These are phyloP conservation scores for Globisporangium okanoganense DNA, from an alignment of 352 stramenopile genomes.

Conservation along the genomic window DNA sequence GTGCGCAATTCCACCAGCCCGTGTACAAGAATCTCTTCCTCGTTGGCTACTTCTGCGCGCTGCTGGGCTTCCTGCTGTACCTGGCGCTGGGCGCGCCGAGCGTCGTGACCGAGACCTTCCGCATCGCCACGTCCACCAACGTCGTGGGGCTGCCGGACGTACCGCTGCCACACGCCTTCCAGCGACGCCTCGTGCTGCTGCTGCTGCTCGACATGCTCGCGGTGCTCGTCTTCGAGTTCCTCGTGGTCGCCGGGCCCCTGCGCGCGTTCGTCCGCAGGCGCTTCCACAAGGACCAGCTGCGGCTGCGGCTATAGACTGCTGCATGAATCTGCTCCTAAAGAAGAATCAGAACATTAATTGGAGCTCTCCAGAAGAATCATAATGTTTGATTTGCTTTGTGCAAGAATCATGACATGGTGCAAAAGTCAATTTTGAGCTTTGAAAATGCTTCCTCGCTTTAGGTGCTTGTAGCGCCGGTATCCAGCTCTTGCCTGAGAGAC, in stretches of 20 bases:
- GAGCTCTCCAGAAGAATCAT: too few species aligned
- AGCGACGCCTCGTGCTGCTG: conserved; percentile 18
- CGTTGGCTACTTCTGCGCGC: conserved; percentile 23
- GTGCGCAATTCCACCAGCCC: conserved; percentile 35
- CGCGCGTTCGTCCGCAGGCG: conserved; percentile 16
- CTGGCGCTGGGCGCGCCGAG: conserved; percentile 37
- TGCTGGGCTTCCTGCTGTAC: conserved; percentile 32
- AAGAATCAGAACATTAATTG: too few species aligned
- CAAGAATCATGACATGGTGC: too few species aligned
- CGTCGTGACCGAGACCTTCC: conserved; percentile 36
- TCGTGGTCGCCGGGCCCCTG: conserved; percentile 30
- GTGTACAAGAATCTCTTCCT: conserved; percentile 43
- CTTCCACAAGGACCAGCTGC: conserved; percentile 25
- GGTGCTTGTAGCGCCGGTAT: too few species aligned
- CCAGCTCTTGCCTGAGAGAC: too few species aligned
- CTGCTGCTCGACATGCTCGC: conserved; percentile 20
- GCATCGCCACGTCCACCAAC: conserved; percentile 48
- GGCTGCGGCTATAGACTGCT: conserved; percentile 18
- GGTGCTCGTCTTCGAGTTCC: conserved; percentile 27
- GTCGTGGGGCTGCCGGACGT: conserved; percentile 43
- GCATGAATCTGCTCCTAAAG: too few species aligned
- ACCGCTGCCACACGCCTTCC: conserved; percentile 37
- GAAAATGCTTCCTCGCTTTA: too few species aligned
- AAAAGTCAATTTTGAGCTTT: too few species aligned
- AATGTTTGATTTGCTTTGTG: too few species aligned